A percentile compares a stretch with the other conserved stretches of the same genome.
These are phyloP conservation scores for Pseudoscleropodium purum DNA, from an alignment of 225 moss, liverwort and hornwort species.

Conservation along the genomic window DNA sequence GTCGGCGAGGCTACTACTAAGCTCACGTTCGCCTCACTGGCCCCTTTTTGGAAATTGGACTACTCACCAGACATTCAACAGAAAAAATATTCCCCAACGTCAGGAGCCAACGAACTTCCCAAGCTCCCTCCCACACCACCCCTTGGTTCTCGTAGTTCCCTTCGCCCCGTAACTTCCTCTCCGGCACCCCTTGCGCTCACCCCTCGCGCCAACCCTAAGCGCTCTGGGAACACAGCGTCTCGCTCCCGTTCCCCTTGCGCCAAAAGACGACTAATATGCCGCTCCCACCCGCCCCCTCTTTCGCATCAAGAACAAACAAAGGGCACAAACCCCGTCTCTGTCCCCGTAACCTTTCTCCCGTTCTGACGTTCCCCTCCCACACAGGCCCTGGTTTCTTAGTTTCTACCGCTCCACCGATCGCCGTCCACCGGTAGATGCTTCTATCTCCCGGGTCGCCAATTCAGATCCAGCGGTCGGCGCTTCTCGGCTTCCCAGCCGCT, in stretches of 20 bases:
- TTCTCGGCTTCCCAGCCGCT: no score
- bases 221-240: conserved; percentile 12
- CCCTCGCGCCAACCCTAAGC: conserved; percentile 9
- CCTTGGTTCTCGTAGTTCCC: conserved; percentile 37
- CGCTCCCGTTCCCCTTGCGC: conserved; percentile 18
- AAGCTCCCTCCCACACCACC: conserved; percentile 11
- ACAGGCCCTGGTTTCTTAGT: neutral
- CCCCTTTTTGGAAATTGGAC: neutral
- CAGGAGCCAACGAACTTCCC: conserved; percentile 12
- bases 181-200: conserved; percentile 31
- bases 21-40: neutral
- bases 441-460: neutral
- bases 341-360: neutral
- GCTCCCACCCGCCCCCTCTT: neutral
- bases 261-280: neutral
- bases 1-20: conserved; percentile 3
- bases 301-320: neutral
- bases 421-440: neutral
- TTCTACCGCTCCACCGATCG: neutral
- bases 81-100: neutral
- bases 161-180: conserved; percentile 27
- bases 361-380: neutral
- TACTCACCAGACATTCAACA: neutral
- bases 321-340: neutral
- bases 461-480: neutral